Evolutionary conservation across 306 rosid genomes (phyloP), one percentile per base, ranked within the genome.

Genomic region (Rosa rugosa): DNA sequence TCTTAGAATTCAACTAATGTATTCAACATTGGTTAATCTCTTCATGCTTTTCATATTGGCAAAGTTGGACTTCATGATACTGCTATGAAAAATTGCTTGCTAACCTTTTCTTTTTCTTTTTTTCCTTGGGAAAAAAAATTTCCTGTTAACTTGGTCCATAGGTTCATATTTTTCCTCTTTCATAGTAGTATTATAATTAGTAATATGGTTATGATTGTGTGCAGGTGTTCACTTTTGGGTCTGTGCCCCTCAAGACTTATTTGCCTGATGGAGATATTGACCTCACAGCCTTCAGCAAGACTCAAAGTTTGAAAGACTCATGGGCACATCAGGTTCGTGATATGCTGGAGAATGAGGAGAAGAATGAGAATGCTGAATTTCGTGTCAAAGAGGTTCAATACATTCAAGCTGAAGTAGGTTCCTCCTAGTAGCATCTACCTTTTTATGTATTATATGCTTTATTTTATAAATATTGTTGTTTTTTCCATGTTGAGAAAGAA

Each of bases 181-280:
- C 68, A 40, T 14, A 41, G 53, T 65, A 38, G 7, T 53, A 25
- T 9, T 40, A 11, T 65, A 11, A 9, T 40, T 40, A 62, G 70
- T 75, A 51, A 56, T 56, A 73, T 69, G 82, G 31, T 75, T 82
- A 69, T 51, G 54, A 69, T 72, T 81, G 63, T 69, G 36, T 74
- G 72, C 96, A 95, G 98, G 99, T 91, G 73, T 87, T 93, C 84
- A 91, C 97, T 51, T 95, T 95, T 93, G 99, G 99, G 76, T 95
- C 99, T 10, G 99, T 95, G 7, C 99, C 99, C 79, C 91, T 95
- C 45, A 95, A 95, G 87, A 95, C 99, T 12, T 95, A 95, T 87
- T 85, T 95, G 87, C 99, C 99, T 76, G 99, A 95, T 90, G 99
- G 99, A 75, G 99, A 95, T 83, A 95, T 95, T 84, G 99, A 95